These are phyloP conservation scores for Zasmidium angulare DNA, from an alignment of 2,329 filamentous ascomycete species.

Conservation along the genomic window DNA sequence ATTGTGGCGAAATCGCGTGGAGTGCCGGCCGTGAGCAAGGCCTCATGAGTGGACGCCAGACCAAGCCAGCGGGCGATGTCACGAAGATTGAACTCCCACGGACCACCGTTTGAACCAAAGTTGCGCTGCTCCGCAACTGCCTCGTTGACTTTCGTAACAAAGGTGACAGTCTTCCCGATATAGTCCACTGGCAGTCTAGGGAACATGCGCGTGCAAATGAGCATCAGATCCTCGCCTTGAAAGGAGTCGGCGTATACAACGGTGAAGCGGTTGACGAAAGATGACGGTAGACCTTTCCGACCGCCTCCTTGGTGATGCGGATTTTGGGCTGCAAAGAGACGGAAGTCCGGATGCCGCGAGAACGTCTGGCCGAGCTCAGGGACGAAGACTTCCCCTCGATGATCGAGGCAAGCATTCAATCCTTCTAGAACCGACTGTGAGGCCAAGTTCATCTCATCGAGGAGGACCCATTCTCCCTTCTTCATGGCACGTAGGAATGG, in stretches of 20 bases:
- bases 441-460: constrained; percentile 98
- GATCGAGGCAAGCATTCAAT: constrained; percentile 92
- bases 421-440: constrained; percentile 96
- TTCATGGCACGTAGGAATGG: constrained; percentile 97
- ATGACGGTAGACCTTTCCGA: constrained; percentile 88
- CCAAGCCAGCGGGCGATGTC: constrained; percentile 87
- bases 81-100: constrained; percentile 95
- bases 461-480: constrained; percentile 88
- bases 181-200: constrained; percentile 60
- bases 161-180: constrained; percentile 69
- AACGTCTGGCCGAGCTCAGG: constrained; percentile 95
- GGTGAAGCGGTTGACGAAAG: constrained; percentile 97
- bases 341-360: constrained; percentile 81
- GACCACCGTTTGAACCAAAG: constrained; percentile 63
- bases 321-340: constrained; percentile 96
- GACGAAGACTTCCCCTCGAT: constrained; percentile 92
- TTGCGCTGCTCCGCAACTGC: constrained; percentile 60
- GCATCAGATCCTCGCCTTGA: constrained; percentile 72
- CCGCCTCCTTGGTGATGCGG: constrained; percentile 96
- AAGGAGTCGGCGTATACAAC: constrained; percentile 96
- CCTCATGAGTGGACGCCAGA: constrained; percentile 61
- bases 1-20: constrained; percentile 76
- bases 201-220: constrained; percentile 79
- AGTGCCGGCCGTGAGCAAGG: constrained; percentile 60
- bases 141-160: constrained; percentile 77